Conservation (phyloP, 2,329 filamentous ascomycete genomes). For the Ceratocystis eucalypticola region DNA sequence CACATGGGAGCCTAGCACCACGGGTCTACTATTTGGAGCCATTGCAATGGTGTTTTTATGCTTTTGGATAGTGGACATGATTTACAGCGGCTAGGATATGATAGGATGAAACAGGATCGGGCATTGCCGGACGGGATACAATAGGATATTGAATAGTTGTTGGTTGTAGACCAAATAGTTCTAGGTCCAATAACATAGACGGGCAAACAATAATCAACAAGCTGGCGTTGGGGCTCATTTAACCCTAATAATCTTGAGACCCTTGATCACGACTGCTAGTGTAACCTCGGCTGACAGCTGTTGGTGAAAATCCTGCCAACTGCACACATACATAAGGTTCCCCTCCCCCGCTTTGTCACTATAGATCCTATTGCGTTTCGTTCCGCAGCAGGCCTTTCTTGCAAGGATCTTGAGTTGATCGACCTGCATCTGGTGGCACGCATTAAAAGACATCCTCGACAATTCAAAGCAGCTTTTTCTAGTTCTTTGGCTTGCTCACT, state of each 20-base stretch:
- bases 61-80: constrained; percentile 8
- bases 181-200: no score
- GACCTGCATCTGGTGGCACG: background rate
- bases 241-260: background rate
- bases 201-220: background rate
- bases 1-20: constrained; percentile 5
- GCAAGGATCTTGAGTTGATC: background rate
- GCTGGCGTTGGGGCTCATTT: background rate
- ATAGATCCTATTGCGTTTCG: background rate
- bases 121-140: background rate
- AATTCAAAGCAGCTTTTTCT: no score
- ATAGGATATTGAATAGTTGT: no score
- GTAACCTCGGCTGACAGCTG: background rate
- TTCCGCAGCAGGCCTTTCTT: background rate
- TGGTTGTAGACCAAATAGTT: no score
- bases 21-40: background rate
- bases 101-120: background rate
- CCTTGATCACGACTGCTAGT: background rate
- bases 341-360: background rate
- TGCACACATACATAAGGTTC: background rate
- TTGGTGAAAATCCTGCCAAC: background rate
- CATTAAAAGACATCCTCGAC: background rate
- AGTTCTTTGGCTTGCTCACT: no score
- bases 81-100: background rate
- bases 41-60: constrained; percentile 3